phyloP scores from a whole-genome alignment of 805 yeast genomes.

The Pichia ethanolica region DNA sequence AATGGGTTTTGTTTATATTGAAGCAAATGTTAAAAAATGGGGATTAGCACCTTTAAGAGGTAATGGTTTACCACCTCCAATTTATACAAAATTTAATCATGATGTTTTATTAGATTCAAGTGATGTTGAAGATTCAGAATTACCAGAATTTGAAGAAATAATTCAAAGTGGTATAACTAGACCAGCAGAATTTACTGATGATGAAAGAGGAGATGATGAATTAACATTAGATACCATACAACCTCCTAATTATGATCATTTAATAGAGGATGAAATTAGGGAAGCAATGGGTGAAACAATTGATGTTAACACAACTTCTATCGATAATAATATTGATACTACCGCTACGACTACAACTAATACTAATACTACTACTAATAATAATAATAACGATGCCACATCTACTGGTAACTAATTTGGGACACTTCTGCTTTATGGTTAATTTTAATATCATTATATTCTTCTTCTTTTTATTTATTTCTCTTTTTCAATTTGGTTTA shows the following conservation, averaged over 20 bases:
- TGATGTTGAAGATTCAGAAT: slow-evolving; percentile 47
- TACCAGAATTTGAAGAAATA: slow-evolving; percentile 48
- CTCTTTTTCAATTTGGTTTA: no score
- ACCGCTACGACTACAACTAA: no score
- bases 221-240: slow-evolving; percentile 21
- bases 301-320: not conserved
- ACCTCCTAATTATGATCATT: slow-evolving; percentile 15
- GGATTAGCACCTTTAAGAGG: slow-evolving; percentile 92
- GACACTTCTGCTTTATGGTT: no score
- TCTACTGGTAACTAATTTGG: no score
- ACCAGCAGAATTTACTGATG: slow-evolving; percentile 8
- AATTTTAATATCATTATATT: no score
- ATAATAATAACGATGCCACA: no score
- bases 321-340: no score
- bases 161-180: slow-evolving; percentile 8
- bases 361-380: no score
- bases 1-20: slow-evolving; percentile 81
- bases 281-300: slow-evolving; percentile 13
- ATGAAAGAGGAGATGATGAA: slow-evolving; percentile 16
- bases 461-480: no score
- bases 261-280: slow-evolving; percentile 11
- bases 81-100: slow-evolving; percentile 71
- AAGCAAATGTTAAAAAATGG: slow-evolving; percentile 92
- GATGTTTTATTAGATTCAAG: slow-evolving; percentile 68
- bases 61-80: slow-evolving; percentile 86